These are phyloP conservation scores for Rhizophagus sp. DNA, from an alignment of 192 early-diverging fungal species.

Conservation along the genomic window DNA sequence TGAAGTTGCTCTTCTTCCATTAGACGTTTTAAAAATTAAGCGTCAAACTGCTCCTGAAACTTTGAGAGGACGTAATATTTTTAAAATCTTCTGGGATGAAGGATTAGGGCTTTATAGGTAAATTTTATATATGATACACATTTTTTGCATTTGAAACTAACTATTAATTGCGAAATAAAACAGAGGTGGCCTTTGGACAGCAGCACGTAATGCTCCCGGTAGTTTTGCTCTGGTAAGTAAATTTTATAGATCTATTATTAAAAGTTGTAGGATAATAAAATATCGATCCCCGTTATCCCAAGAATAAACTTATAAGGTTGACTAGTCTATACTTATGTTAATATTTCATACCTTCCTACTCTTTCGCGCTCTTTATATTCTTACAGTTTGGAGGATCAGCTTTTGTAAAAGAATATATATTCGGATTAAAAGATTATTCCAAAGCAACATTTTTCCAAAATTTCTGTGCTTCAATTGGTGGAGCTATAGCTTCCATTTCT, in stretches of 20 bases:
- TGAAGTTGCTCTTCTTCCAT: conserved; percentile 92
- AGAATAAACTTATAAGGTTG: too few relatives aligned
- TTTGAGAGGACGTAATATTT: conserved; percentile 78
- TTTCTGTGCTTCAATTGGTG: conserved; percentile 94
- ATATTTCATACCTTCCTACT: background rate
- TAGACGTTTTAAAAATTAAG: conserved; percentile 99
- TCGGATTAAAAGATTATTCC: conserved; percentile 86
- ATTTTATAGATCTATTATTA: background rate
- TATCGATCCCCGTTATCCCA: too few relatives aligned
- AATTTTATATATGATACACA: background rate
- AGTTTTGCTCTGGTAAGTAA: conserved; percentile 84
- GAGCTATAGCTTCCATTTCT: conserved; percentile 91
- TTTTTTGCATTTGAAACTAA: background rate
- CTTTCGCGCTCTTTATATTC: background rate
- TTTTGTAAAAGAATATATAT: conserved; percentile 91
- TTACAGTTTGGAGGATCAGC: conserved; percentile 83
- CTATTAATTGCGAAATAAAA: background rate
- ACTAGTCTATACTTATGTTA: background rate
- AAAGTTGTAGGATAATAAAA: background rate
- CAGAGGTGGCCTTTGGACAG: conserved; percentile 94
- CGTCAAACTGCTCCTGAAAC: conserved; percentile 90
- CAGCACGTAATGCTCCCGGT: conserved; percentile 96
- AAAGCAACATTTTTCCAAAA: conserved; percentile 99
- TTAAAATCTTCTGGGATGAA: conserved; percentile 81
- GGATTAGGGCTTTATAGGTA: conserved; percentile 90